These are phyloP conservation scores for Clarireedia homoeocarpa DNA, from an alignment of 2,329 filamentous ascomycete species.

Conservation along the genomic window DNA sequence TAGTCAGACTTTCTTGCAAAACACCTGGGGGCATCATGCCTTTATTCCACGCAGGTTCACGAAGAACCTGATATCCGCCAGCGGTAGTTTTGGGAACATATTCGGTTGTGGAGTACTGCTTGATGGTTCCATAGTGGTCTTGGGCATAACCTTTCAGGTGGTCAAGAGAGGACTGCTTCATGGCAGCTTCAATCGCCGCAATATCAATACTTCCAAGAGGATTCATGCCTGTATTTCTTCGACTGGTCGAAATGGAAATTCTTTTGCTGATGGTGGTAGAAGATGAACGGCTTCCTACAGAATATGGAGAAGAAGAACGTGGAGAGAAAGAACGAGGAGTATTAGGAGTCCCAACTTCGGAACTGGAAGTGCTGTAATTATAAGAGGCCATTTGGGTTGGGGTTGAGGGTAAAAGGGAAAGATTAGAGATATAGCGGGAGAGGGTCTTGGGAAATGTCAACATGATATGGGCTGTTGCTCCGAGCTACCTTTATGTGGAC, in stretches of 20 bases:
- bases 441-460: conserved; percentile 7
- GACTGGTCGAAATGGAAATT: conserved; percentile 23
- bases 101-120: conserved; percentile 45
- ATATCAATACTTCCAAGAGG: conserved; percentile 39
- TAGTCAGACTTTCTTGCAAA: not conserved
- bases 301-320: conserved; percentile 24
- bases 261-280: conserved; percentile 24
- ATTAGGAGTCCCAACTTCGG: conserved; percentile 15
- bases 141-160: conserved; percentile 53
- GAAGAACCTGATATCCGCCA: conserved; percentile 52
- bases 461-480: conserved; percentile 17
- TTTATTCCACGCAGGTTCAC: conserved; percentile 59
- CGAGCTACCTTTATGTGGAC: conserved; percentile 15
- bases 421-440: conserved; percentile 4
- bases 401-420: not conserved
- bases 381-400: conserved; percentile 23
- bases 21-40: conserved; percentile 33
- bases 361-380: conserved; percentile 20
- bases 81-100: conserved; percentile 45
- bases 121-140: conserved; percentile 46
- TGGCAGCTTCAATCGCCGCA: conserved; percentile 47
- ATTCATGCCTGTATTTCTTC: conserved; percentile 22
- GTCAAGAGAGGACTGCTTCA: conserved; percentile 54
- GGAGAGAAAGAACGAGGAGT: conserved; percentile 19
- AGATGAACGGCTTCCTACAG: conserved; percentile 23